A percentile compares a stretch with the other conserved stretches of the same genome.
These are phyloP conservation scores for Medicago ruthenica DNA, from an alignment of 306 rosid genomes.

Conservation along the genomic window DNA sequence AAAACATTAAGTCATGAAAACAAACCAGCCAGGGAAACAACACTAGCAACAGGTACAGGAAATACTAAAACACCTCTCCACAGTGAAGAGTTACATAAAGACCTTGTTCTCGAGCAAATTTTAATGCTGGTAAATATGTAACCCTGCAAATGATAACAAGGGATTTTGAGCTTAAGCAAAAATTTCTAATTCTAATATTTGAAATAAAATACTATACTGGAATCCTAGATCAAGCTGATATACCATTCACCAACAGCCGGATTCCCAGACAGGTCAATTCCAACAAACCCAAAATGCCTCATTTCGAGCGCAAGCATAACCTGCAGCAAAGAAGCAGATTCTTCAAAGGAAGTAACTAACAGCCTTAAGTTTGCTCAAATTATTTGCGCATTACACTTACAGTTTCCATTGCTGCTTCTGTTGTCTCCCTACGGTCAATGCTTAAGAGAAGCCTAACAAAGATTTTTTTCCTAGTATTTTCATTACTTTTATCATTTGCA, in stretches of 20 bases:
- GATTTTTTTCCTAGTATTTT: constrained; percentile 58
- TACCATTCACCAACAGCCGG: constrained; percentile 94
- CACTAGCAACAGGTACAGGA: constrained; percentile 5
- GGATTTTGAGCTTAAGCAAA: constrained; percentile 13
- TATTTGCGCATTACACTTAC: constrained; percentile 50
- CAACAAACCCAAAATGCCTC: constrained; percentile 79
- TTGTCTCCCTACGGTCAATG: constrained; percentile 89
- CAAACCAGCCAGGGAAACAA: constrained; percentile 49
- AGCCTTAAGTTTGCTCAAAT: constrained; percentile 23
- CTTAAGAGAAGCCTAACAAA: constrained; percentile 83
- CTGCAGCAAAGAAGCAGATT: constrained; percentile 50
- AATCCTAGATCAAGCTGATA: constrained; percentile 22
- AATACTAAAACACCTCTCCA: constrained; percentile 75
- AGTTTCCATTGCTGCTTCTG: constrained; percentile 91
- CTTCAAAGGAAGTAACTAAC: constrained; percentile 33
- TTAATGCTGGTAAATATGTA: constrained; percentile 78
- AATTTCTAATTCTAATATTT: background rate
- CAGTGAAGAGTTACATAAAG: constrained; percentile 87
- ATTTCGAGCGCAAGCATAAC: constrained; percentile 87
- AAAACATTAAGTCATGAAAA: constrained; percentile 50
- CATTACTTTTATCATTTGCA: constrained; percentile 42
- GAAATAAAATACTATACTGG: constrained; percentile 16
- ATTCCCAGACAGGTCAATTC: constrained; percentile 94
- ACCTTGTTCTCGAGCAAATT: constrained; percentile 79
- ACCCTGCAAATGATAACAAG: constrained; percentile 54